Evolutionary conservation across 306 rosid genomes (phyloP).

Genomic region (Gillenia trifoliata): DNA sequence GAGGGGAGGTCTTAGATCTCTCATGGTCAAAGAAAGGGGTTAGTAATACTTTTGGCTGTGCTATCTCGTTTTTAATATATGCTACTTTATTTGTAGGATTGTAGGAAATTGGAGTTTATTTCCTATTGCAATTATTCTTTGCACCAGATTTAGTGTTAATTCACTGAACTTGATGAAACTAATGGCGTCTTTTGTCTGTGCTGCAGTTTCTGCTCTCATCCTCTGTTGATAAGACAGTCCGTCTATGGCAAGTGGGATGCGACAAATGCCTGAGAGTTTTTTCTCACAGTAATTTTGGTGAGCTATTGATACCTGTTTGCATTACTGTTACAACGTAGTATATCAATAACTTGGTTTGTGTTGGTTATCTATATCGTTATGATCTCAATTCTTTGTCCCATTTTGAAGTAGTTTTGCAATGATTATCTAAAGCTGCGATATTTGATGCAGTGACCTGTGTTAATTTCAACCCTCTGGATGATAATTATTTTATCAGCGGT

Average conservation of each 20-base stretch:
- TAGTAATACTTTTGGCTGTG: constrained; percentile 26
- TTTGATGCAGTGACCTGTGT: constrained; percentile 76
- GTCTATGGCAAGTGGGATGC: constrained; percentile 78
- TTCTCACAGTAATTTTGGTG: constrained; percentile 78
- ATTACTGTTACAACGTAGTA: background rate
- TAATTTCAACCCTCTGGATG: constrained; percentile 73
- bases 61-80: constrained; percentile 1
- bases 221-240: constrained; percentile 75
- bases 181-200: background rate
- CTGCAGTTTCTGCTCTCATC: constrained; percentile 82
- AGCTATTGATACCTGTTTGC: constrained; percentile 14
- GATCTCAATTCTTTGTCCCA: constrained; percentile 2
- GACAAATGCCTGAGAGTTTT: constrained; percentile 60
- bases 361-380: constrained; percentile 7
- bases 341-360: constrained; percentile 14
- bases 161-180: constrained; percentile 14
- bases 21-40: constrained; percentile 84
- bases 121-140: background rate
- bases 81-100: background rate
- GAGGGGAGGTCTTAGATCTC: constrained; percentile 69
- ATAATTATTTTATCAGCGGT: constrained; percentile 75
- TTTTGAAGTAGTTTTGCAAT: constrained; percentile 2
- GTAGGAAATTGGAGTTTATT: background rate
- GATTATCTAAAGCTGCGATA: constrained; percentile 21
- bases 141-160: background rate